Evolutionary conservation across 169 alveolate genomes (phyloP).

Genomic region (Plasmodium cynomolgi): DNA sequence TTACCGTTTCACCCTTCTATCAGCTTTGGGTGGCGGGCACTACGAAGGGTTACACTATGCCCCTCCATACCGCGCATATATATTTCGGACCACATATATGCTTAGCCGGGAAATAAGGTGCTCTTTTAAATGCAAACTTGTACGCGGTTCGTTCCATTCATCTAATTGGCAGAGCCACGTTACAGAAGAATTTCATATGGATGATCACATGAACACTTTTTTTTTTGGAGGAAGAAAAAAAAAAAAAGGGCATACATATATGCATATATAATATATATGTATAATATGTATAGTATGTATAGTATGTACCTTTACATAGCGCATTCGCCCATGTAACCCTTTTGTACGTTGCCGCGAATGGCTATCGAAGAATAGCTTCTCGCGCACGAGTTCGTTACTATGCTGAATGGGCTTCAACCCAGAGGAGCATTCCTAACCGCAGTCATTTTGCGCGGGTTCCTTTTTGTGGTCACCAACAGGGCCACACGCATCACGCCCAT

Average conservation of each 20-base stretch:
- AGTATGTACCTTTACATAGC: not conserved
- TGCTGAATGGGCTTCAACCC: not conserved
- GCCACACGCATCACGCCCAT: not conserved
- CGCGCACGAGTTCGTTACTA: not conserved
- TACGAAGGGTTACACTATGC: not conserved
- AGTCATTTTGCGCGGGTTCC: not conserved
- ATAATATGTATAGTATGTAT: not conserved
- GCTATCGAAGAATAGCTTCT: not conserved
- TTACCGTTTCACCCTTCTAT: not conserved
- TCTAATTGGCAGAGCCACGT: not conserved
- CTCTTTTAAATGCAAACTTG: not conserved
- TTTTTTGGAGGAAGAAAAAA: no score
- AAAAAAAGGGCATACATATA: not conserved
- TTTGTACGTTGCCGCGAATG: not conserved
- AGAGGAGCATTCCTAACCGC: not conserved
- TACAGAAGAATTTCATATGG: not conserved
- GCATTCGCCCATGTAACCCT: not conserved
- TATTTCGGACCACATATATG: not conserved
- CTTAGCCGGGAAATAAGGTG: not conserved
- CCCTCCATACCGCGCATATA: not conserved
- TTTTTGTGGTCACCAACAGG: not conserved
- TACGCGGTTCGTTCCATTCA: not conserved
- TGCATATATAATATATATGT: slow-evolving; percentile 14
- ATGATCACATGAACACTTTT: not conserved
- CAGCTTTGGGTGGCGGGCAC: not conserved